Evolutionary conservation across 768 basidiomycete genomes (phyloP).

Genomic region (Tephrocybe sp.): DNA sequence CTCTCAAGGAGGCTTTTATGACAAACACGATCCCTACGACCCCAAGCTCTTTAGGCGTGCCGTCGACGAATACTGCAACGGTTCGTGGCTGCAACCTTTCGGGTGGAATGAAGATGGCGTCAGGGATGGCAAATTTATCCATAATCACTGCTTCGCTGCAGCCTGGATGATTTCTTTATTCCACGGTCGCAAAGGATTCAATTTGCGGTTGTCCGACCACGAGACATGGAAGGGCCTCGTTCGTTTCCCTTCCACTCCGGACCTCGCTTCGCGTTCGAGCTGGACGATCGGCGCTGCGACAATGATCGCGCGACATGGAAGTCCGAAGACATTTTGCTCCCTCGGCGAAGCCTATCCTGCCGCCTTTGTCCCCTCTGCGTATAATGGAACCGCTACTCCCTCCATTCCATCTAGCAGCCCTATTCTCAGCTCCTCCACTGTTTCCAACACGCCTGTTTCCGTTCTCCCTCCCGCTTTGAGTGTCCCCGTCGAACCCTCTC

Average conservation of each 20-base stretch:
- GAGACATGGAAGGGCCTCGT: slow-evolving; percentile 6
- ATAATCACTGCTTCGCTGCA: neutral
- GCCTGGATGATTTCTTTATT: slow-evolving; percentile 6
- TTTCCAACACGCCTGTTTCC: too few relatives aligned
- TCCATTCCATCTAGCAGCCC: too few relatives aligned
- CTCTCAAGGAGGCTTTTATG: neutral
- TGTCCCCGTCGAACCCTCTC: too few relatives aligned
- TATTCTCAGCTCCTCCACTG: too few relatives aligned
- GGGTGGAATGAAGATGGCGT: neutral
- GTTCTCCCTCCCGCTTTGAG: too few relatives aligned
- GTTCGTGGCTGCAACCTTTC: neutral
- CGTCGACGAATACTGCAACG: neutral
- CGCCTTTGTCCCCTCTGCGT: too few relatives aligned
- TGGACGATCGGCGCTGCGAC: slow-evolving; percentile 3
- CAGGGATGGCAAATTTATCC: neutral
- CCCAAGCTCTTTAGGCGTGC: neutral
- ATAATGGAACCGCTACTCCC: too few relatives aligned
- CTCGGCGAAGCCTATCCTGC: slow-evolving; percentile 9
- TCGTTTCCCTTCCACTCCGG: slow-evolving; percentile 2
- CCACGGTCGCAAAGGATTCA: slow-evolving; percentile 1
- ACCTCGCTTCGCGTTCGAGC: slow-evolving; percentile 1
- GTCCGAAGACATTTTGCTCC: slow-evolving; percentile 24
- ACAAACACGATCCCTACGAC: neutral
- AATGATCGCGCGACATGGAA: neutral
- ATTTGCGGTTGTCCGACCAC: neutral